Evolutionary conservation across 2,329 filamentous ascomycete genomes (phyloP), one percentile per base, ranked within the genome.

Genomic region (Sporothrix pseudoabietina): DNA sequence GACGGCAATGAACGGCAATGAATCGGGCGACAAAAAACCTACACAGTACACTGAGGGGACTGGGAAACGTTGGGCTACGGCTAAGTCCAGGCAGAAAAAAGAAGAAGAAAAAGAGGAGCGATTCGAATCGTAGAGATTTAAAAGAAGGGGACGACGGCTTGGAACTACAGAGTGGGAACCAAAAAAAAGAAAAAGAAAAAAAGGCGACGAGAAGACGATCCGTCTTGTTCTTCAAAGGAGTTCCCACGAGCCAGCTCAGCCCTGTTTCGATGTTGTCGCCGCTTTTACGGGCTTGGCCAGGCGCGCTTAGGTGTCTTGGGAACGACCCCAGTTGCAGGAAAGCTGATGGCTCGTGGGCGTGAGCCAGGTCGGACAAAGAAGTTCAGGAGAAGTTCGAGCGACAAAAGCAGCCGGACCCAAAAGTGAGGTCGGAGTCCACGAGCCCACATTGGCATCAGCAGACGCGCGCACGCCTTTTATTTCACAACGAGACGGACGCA

Each of bases 341-440:
- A 47, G 47, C 61, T 7, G 57, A 41, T 19, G 19, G 19, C 57
- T 39, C 35, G 57, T 22, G 57, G 32, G 16, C 57, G 19, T 66
- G 39, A 39, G 61, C 39, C 61, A 66, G 39, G 44, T 12, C 10
- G 14, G 39, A 66, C 61, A 66, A 66, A 66, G 61, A 26, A 47
- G 22, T 14, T 66, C 22, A 19, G 22, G 61, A 66, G 61, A 63
- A 59, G 5, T 22, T 30, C 59, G 39, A 66, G 39, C 39, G 39
- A 26, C 59, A 22, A 63, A 65, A 26, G 32, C 30, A 14, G 54
- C 22, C 19, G n/a, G 35, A 10, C 35, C 59, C 35, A 65, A 65
- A 22, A 14, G 59, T 44, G 59, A 65, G 61, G 47, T 44, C 39
- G 32, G 59, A 44, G 41, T 6, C 41, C 41, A 44, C 41, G 35